Base-by-base conservation (phyloP, 2,329 filamentous ascomycete genomes). In the Truncatella angustata region DNA sequence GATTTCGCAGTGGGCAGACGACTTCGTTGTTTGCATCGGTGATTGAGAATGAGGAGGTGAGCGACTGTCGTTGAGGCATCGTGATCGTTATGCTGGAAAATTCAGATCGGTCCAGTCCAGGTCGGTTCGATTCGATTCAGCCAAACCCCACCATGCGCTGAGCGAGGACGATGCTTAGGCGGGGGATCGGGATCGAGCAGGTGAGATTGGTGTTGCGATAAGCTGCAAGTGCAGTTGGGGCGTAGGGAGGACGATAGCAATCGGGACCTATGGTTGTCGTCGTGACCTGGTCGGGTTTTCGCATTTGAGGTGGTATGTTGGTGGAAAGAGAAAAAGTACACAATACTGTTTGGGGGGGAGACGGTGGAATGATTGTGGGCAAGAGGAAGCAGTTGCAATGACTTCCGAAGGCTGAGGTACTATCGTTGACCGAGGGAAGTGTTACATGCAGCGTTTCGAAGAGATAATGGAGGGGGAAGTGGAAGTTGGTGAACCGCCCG, bases 1-100 rank as follows among this genome's bases (percentile, higher is more conserved):
- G 92, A 70, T 97, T 97, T 68, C 86, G 86, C 72, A 99, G 79
- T 61, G 94, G 94, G 75, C 94, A 99, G 67, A 97, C 90, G 68
- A 99, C 94, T 75, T 97, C 93, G 72, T 95, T 95, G 73, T 90
- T 93, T 71, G 88, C 83, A 78, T 96, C 91, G 65, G 90, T 90
- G 65, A 96, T 89, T 61, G 91, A 92, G 73, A 96, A 96, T 60
- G 91, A 94, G 68, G 89, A 90, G 58, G 90, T 94, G 68, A 96
- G 80, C 61, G 90, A 87, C 65, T 88, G 84, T 81, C 90, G 86
- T 68, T 91, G 91, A 75, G 92, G 91, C 92, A 96, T 96, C 50
- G 52, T 55, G 48, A n/a, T n/a, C n/a, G n/a, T n/a, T n/a, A n/a
- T n/a, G n/a, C n/a, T n/a, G n/a, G n/a, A n/a, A n/a, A n/a, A n/a